Base-by-base conservation (phyloP, 2,329 filamentous ascomycete genomes). In the Diaporthe longicolla region DNA sequence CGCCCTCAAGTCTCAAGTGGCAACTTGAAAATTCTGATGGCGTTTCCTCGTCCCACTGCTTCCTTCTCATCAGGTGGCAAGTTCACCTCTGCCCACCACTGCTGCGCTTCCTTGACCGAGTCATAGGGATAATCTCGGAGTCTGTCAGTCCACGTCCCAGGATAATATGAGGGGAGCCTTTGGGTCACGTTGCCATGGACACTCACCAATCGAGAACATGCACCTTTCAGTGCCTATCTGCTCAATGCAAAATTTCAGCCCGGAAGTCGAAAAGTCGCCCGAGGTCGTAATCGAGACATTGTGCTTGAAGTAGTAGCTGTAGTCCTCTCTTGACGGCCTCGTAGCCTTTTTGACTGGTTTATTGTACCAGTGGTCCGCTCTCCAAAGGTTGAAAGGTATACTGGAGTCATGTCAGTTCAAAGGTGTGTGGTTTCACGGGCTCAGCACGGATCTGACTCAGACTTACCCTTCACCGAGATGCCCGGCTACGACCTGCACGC, bases 341-440 rank as follows among this genome's bases (percentile, higher is more conserved):
- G 77, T 78, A 5, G 78, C 79, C 50, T 79, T 81, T 73, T 85
- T 85, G 43, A 80, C 82, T 0, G 83, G 83, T 74, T 85, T 84
- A 76, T 85, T 85, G 77, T 84, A 84, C 84, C 83, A 85, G 79
- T 86, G 83, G 43, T 83, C 83, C 24, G 82, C 82, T 7, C 82
- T 74, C 77, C 80, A 80, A 0, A 84, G 77, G 77, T 86, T 86
- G 79, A 86, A 85, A 0, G 85, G 84, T 48, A 87, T 84, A 4
- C 83, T 85, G 17, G 17, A 4, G 19, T 24, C 40, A 45, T 15
- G 10, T 73, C 3, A 68, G 35, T 55, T 37, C 10, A 50, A 32
- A 21, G n/a, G 17, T 15, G 19, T n/a, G 40, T 21, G 32, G 26
- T 15, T 1, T 21, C 24, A 40, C 19, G 43, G 19, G 7, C 58